Evolutionary conservation across 805 yeast genomes (phyloP), one percentile per base, ranked within the genome.

Genomic region (Huiozyma sinensis): DNA sequence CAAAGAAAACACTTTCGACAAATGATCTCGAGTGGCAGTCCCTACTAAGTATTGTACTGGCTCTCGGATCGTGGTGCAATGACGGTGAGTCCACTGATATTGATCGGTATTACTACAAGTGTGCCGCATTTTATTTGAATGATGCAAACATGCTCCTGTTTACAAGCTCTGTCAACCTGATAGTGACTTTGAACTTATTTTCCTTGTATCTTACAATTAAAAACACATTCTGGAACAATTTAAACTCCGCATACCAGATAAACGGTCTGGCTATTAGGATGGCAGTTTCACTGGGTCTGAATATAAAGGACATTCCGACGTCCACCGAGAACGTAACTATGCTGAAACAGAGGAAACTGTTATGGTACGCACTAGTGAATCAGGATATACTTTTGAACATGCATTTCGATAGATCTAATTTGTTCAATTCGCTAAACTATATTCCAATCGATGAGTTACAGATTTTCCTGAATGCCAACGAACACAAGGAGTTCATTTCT

Each of bases 31-130:
- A 54, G 33, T 77, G 80, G 78, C 73, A 72, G 48, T 65, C 78
- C 24, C 52, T 81, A 31, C 57, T 76, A 36, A 73, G 79, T 52
- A 70, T 80, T 0, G 76, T 80, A 0, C 57, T 79, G 28, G 82
- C 83, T 0, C 60, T 81, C n/a, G 88, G 87, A 11, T 73, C 83
- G 27, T 80, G 83, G 81, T 77, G 83, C 55, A 49, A 72, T 8
- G 70, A 73, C 50, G 81, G 80, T 10, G 81, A 77, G 48, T 57
- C 57, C 6, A 54, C 67, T 12, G 69, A 68, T 44, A 64, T 71
- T 36, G 84, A 80, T 53, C 48, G 77, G 33, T 65, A 72, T 39
- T 81, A 78, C 47, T 81, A 77, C 52, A 71, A 71, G 40, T 66
- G 72, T 47, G 79, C 80, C 17, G 70, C 73, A 56, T 60, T 64